Evolutionary conservation across 306 rosid genomes (phyloP).

Genomic region (Begonia loranthoides): DNA sequence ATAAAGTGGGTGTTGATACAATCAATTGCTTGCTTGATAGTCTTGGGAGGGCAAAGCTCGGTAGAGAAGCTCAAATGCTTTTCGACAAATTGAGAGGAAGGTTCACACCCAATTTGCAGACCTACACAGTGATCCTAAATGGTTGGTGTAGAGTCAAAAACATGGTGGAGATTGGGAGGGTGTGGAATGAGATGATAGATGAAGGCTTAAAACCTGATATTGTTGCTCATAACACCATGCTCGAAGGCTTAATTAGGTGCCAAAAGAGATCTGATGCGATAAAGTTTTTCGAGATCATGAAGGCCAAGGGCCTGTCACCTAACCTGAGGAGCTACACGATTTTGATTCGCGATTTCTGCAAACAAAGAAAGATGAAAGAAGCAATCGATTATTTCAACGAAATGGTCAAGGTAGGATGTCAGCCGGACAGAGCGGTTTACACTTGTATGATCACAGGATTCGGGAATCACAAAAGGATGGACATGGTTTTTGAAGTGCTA

Average conservation of each 20-base stretch:
- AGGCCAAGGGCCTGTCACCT: constrained; percentile 67
- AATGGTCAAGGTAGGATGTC: constrained; percentile 47
- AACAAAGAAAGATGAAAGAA: constrained; percentile 54
- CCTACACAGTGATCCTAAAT: constrained; percentile 63
- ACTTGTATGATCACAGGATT: constrained; percentile 71
- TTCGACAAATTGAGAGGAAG: constrained; percentile 54
- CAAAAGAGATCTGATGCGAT: constrained; percentile 70
- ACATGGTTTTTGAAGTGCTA: constrained; percentile 35
- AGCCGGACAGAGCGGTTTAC: constrained; percentile 54
- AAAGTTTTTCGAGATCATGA: constrained; percentile 83
- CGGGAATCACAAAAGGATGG: constrained; percentile 76
- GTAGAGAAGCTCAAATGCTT: constrained; percentile 65
- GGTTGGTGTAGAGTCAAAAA: constrained; percentile 73
- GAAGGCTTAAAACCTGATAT: constrained; percentile 63
- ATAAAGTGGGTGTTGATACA: constrained; percentile 45
- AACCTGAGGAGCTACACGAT: constrained; percentile 53
- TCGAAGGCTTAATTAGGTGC: constrained; percentile 57
- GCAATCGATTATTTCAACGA: constrained; percentile 45
- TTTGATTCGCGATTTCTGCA: constrained; percentile 58
- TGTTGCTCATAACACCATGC: constrained; percentile 74
- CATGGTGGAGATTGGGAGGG: constrained; percentile 77
- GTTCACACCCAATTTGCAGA: constrained; percentile 43
- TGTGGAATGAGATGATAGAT: constrained; percentile 92
- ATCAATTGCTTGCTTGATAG: constrained; percentile 70
- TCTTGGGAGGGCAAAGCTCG: constrained; percentile 65